These are phyloP conservation scores for Colletotrichum zoysiae DNA, from an alignment of 2,329 filamentous ascomycete species.

Conservation along the genomic window DNA sequence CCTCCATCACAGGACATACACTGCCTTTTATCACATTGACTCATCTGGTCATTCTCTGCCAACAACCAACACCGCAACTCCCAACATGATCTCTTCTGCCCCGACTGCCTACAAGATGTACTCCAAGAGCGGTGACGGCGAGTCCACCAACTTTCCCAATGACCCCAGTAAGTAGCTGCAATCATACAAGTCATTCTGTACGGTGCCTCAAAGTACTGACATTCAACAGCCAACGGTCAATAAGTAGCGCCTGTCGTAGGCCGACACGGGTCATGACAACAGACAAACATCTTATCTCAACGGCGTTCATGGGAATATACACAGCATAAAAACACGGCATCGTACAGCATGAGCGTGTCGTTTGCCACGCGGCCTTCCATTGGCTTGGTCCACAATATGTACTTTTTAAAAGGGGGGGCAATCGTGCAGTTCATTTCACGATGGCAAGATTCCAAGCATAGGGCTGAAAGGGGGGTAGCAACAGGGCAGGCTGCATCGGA, in stretches of 20 bases:
- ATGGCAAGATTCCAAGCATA: background rate
- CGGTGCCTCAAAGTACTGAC: background rate
- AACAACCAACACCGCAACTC: background rate
- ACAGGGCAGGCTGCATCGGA: background rate
- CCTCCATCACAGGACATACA: background rate
- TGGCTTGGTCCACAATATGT: constrained; percentile 18
- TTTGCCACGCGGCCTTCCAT: constrained; percentile 26
- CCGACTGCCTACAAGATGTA: background rate
- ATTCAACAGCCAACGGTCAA: background rate
- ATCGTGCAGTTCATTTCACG: background rate
- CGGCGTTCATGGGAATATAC: constrained; percentile 22
- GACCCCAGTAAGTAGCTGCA: constrained; percentile 23
- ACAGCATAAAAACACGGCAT: constrained; percentile 5
- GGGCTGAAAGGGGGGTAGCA: background rate
- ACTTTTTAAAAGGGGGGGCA: background rate
- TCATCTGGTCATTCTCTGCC: background rate
- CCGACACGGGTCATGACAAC: background rate
- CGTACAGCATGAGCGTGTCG: constrained; percentile 12
- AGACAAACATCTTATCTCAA: background rate
- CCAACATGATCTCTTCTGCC: background rate
- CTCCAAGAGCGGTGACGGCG: background rate
- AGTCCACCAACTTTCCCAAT: constrained; percentile 7
- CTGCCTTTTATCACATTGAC: background rate
- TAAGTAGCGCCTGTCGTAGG: constrained; percentile 7
- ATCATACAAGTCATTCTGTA: background rate